Conservation (phyloP, 208 protist species). For the Leishmania martiniquensis region DNA sequence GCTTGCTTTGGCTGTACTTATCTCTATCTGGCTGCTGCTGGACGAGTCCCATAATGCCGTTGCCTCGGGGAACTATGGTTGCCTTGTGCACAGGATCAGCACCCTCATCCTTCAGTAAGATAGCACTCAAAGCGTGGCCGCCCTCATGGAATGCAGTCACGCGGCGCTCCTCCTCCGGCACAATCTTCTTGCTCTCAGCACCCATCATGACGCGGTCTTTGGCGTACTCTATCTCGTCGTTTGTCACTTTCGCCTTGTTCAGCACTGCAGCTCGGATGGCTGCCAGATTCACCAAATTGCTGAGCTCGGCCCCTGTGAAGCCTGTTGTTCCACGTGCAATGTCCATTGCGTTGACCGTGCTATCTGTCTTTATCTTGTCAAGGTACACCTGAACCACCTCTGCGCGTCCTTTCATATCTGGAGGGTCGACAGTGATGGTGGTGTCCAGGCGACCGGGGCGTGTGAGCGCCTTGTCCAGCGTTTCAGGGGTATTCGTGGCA, state of each 20-base stretch:
- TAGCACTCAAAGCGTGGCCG: conserved; percentile 84
- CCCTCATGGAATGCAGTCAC: conserved; percentile 92
- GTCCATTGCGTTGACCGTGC: conserved; percentile 71
- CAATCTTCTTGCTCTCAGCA: conserved; percentile 78
- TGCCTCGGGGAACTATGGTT: conserved; percentile 92
- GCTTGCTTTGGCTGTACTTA: conserved; percentile 87
- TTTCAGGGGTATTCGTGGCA: conserved; percentile 98
- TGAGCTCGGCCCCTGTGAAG: conserved; percentile 93
- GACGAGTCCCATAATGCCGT: conserved; percentile 92
- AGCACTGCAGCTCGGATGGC: conserved; percentile 87
- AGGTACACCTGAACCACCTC: conserved; percentile 91
- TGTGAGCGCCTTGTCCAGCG: conserved; percentile 94
- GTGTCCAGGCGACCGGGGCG: conserved; percentile 93
- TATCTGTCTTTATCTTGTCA: conserved; percentile 78
- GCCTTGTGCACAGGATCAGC: conserved; percentile 93
- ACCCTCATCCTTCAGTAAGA: conserved; percentile 74
- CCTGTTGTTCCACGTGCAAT: conserved; percentile 89
- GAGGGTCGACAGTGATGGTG: conserved; percentile 87
- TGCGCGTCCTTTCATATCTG: conserved; percentile 90
- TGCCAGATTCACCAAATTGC: conserved; percentile 94
- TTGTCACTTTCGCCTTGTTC: conserved; percentile 74
- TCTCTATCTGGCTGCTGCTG: conserved; percentile 89
- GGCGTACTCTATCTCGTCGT: conserved; percentile 92
- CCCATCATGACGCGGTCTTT: conserved; percentile 94
- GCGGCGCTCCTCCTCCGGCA: conserved; percentile 88